These are phyloP conservation scores for Taphrina deformans DNA, from an alignment of 1,139 yeast genomes.

Conservation along the genomic window DNA sequence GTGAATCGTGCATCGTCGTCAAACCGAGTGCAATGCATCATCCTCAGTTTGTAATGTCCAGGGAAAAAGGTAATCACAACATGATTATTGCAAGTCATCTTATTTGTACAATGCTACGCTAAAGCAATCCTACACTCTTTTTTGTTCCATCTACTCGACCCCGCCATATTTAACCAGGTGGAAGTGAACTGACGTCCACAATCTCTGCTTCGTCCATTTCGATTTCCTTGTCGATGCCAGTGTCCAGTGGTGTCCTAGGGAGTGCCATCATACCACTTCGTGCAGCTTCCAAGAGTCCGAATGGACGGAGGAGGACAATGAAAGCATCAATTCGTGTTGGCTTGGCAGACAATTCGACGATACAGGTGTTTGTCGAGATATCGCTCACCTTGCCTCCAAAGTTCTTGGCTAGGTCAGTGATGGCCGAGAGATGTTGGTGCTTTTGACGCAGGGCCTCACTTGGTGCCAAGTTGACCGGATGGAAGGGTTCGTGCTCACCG, in stretches of 20 bases:
- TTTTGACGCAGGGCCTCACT: slow-evolving; percentile 93
- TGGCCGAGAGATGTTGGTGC: slow-evolving; percentile 81
- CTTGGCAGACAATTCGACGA: slow-evolving; percentile 90
- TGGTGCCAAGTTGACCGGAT: slow-evolving; percentile 86
- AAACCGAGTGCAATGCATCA: background rate
- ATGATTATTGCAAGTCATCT: background rate
- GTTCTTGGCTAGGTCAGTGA: slow-evolving; percentile 74
- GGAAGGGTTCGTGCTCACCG: slow-evolving; percentile 49
- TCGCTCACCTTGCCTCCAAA: slow-evolving; percentile 94
- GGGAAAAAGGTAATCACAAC: background rate
- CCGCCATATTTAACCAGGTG: slow-evolving; percentile 74
- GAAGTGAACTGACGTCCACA: slow-evolving; percentile 54
- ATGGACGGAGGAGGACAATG: slow-evolving; percentile 86
- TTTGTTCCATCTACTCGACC: background rate
- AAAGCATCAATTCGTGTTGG: slow-evolving; percentile 86
- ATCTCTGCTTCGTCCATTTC: slow-evolving; percentile 65
- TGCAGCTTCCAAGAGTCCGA: slow-evolving; percentile 93
- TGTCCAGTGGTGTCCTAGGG: slow-evolving; percentile 85
- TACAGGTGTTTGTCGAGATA: slow-evolving; percentile 88
- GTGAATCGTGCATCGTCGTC: too few relatives aligned
- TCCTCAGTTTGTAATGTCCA: too few relatives aligned
- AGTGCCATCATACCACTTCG: slow-evolving; percentile 98
- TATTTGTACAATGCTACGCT: background rate
- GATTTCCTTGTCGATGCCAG: slow-evolving; percentile 52
- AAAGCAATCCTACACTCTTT: background rate